Base-by-base conservation (phyloP, 2,329 filamentous ascomycete genomes). In the Fusarium nelsonii region DNA sequence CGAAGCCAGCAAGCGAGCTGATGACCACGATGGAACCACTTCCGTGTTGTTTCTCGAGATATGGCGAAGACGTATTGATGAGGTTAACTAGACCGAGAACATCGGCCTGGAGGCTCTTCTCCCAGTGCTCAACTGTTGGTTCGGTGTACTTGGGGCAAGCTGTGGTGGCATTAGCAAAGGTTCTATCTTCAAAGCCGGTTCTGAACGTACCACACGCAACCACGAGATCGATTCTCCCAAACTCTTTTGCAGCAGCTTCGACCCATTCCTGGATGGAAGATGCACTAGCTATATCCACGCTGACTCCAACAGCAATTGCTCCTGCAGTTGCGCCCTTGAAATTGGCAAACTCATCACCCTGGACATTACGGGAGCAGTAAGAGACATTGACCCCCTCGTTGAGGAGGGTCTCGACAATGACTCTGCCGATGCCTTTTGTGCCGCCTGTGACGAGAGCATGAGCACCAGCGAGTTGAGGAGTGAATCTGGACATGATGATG, bases 301-400 rank as follows among this genome's bases (percentile, higher is more conserved):
- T 63, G 3, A 63, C 52, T 1, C 74, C 72, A 10, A 73, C 45
- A 3, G 65, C 74, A 4, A 59, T 60, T 8, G 70, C 65, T 14
- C 53, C 62, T 5, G 60, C 37, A 1, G 43, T 32, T 6, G 57
- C 46, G 4, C 44, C 63, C 10, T 57, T 52, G 34, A 70, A 70
- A 14, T 16, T n/a, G 4, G 36, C 39, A 15, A 76, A 76, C 11
- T 76, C 71, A 20, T 76, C 54, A 9, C 63, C 65, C 2, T 55
- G 58, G 2, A 67, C 40, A 4, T 58, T 57, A 6, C 73, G 70
- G 9, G 73, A 61, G 8, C 74, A 74, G 6, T 73, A 75, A 3
- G 74, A 75, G 5, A 75, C 74, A 20, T 76, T 74, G 14, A 71
- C 74, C 8, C 74, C 32, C 74, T 74, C n/a, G 41, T 20, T 12